These are phyloP conservation scores for Pythium insidiosum DNA, from an alignment of 352 stramenopile genomes.

Conservation along the genomic window DNA sequence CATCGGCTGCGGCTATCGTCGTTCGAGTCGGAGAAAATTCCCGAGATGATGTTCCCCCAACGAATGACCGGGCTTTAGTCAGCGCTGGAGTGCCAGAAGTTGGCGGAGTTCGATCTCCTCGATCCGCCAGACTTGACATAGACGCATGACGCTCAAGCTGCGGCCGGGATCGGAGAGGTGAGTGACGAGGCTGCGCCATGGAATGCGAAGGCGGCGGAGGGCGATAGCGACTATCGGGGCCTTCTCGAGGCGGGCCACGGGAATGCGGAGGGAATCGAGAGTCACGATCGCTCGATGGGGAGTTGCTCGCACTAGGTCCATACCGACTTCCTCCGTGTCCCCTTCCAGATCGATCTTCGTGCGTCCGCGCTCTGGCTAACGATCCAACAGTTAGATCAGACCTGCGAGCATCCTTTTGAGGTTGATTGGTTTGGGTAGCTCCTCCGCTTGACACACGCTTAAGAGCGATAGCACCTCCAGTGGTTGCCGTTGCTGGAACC, in stretches of 20 bases:
- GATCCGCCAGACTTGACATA: slow-evolving; percentile 16
- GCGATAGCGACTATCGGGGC: background rate
- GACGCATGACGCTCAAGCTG: slow-evolving; percentile 43
- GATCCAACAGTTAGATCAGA: too few relatives aligned
- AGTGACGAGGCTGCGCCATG: slow-evolving; percentile 3
- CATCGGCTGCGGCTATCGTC: background rate
- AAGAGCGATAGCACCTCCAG: too few relatives aligned
- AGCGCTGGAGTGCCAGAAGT: background rate
- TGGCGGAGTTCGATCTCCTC: slow-evolving; percentile 11
- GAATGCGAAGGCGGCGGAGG: background rate
- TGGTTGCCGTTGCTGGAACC: too few relatives aligned
- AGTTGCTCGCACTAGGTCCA: background rate
- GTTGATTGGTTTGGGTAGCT: too few relatives aligned
- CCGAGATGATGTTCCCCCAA: background rate
- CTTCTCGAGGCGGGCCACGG: background rate
- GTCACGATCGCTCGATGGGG: background rate
- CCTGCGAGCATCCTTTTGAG: too few relatives aligned
- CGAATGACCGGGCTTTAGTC: slow-evolving; percentile 7
- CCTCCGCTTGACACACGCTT: too few relatives aligned
- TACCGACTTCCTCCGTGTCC: background rate
- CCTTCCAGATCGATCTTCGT: background rate
- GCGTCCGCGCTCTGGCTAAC: background rate
- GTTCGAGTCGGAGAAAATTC: slow-evolving; percentile 12
- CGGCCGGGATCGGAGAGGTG: slow-evolving; percentile 12
- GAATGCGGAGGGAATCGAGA: too few relatives aligned